Base-by-base conservation (phyloP, 2,329 filamentous ascomycete species). In the Colletotrichum echinochloae region DNA sequence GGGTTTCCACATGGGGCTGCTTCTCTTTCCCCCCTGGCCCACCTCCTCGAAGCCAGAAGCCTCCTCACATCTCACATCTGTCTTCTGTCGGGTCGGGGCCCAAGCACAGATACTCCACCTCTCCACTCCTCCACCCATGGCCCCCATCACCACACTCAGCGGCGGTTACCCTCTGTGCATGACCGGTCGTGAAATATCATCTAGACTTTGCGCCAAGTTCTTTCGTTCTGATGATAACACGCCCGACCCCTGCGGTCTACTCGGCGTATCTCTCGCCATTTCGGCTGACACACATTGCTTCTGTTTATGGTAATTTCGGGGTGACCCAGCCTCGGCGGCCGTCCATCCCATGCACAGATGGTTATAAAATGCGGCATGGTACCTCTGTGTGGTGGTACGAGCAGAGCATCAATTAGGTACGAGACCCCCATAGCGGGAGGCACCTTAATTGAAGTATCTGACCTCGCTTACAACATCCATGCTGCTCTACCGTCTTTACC, bases 61-160 rank as follows among this genome's bases (percentile, higher is more conserved):
- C 52, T 26, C 11, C 44, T 59, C 51, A 37, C 44, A 35, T 37
- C n/a, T 37, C 23, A 33, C 48, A 46, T 41, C 39, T 30, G 49
- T 51, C 26, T 51, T 65, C 33, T 33, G 49, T 68, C 57, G 65
- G 54, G 57, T 68, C 41, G 67, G 30, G 65, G 57, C 56, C 68
- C 52, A 68, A 71, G 68, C 68, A 71, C 68, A 68, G 16, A 18
- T 44, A 65, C 44, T 33, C 62, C 44, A 60, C 62, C 62, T n/a
- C 30, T 33, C 39, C 37, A n/a, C 30, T 33, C 28, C 26, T 41
- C n/a, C 30, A 61, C 49, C 16, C 14, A 49, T 30, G n/a, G 30
- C 37, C 18, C 16, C 54, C 56, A 48, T 35, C 20, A 23, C 20
- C 41, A 35, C 28, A 60, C 37, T 16, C 12, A 35, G 26, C 28